Base-by-base conservation (phyloP, 2,329 filamentous ascomycete species). In the Alternaria gaisen region DNA sequence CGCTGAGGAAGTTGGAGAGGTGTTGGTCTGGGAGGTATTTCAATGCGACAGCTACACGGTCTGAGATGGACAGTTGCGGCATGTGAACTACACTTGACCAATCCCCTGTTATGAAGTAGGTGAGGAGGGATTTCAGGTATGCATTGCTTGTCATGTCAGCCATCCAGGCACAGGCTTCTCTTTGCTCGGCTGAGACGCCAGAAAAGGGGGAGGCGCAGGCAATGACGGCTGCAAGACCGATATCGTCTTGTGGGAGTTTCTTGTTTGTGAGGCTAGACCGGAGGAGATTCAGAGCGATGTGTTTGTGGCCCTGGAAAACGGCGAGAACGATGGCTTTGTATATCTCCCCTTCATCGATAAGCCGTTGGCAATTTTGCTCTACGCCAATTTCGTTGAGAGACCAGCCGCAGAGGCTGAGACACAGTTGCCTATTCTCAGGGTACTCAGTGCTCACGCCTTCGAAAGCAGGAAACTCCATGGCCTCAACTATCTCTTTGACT, bases 271-370 rank as follows among this genome's bases (percentile, higher is more conserved):
- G 91, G 5, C 89, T 88, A 43, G 83, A 84, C 66, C 90, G 90
- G 26, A 94, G 84, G 11, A 92, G 86, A 56, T 88, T 84, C 8
- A 94, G 85, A 2, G 91, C 91, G 55, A 89, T 83, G 41, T 88
- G 84, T 32, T 85, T 88, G 69, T 91, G 84, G 12, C 90, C 91
- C 57, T 89, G 86, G 75, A 94, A 92, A 1, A 94, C 82, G 2
- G 91, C 91, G 63, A 90, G 87, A 0, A 91, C 91, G 22, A 93
- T 90, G 11, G 90, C 89, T 83, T 91, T 91, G 51, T 92, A 93
- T 72, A 91, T 86, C n/a, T 78, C 83, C 16, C 83, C 83, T 48
- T 84, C 77, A 6, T 83, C 76, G 11, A 87, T 82, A 11, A 90
- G 78, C 3, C 81, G 76, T 59, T 84, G 75, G 77, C 72, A 88